Conservation (phyloP, 1,139 yeast species). For the Candida gigantensis region DNA sequence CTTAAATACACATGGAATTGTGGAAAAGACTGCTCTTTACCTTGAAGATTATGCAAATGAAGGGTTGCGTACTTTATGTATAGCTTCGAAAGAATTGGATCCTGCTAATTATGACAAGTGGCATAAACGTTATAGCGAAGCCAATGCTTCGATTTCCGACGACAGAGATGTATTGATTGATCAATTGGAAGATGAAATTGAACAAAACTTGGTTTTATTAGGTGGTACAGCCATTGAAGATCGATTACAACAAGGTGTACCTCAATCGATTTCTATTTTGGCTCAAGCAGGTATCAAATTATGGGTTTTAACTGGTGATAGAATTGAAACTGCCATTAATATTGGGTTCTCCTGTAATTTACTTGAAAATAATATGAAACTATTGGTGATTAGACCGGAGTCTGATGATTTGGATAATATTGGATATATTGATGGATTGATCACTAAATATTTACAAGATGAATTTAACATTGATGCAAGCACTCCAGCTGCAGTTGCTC, state of each 20-base stretch:
- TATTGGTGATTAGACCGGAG: constrained; percentile 62
- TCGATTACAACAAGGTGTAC: constrained; percentile 93
- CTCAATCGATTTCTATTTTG: constrained; percentile 82
- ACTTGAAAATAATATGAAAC: constrained; percentile 82
- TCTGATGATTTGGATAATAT: constrained; percentile 26
- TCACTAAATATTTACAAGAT: constrained; percentile 42
- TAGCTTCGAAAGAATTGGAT: constrained; percentile 77
- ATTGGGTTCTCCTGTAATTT: constrained; percentile 96
- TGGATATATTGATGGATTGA: constrained; percentile 32
- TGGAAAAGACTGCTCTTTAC: constrained; percentile 66
- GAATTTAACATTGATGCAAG: constrained; percentile 35
- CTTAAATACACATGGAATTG: constrained; percentile 34
- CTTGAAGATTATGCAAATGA: constrained; percentile 94
- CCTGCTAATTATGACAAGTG: constrained; percentile 64
- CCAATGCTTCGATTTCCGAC: constrained; percentile 68
- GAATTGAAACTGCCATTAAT: constrained; percentile 96
- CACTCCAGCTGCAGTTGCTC: constrained; percentile 23
- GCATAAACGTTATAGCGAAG: constrained; percentile 69
- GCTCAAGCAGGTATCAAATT: constrained; percentile 91
- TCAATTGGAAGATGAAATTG: constrained; percentile 76
- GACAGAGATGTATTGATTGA: constrained; percentile 81
- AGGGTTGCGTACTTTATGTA: constrained; percentile 91
- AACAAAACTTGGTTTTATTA: constrained; percentile 64
- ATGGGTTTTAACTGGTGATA: constrained; percentile 98
- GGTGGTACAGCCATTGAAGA: constrained; percentile 99